Base-by-base conservation (phyloP, 163 green algal species). In the Chlorella variabilis region DNA sequence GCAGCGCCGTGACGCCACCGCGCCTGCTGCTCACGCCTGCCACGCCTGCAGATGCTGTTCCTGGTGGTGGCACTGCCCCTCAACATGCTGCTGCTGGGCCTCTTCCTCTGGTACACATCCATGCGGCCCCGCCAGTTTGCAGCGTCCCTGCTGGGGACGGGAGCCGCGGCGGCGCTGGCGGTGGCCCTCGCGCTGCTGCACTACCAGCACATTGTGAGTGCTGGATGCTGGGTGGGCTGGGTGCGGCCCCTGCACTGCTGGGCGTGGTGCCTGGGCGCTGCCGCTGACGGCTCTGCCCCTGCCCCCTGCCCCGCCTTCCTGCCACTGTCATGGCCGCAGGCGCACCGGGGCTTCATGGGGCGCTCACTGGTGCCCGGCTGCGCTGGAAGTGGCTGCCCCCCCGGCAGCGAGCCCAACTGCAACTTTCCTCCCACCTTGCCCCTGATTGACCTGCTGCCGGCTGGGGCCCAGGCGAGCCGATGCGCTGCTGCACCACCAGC, bases 361-460 rank as follows among this genome's bases (percentile, higher is more conserved):
- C 54, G n/a, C 27, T 31, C 23, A 0, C 15, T 79, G 51, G 13
- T n/a, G 36, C 71, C 38, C 4, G 51, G 51, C 34, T 79, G 51
- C 15, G 71, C 27, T 23, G 71, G 51, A 4, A 31, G 17, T n/a
- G n/a, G 29, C 31, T 77, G 70, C 70, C 70, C 70, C 0, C 23
- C 33, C 6, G 70, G 48, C 45, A 42, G 27, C 11, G 70, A 77
- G 70, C 70, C 70, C 48, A 65, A 79, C 71, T 79, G 71, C 71
- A 51, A 54, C 54, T 68, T 79, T 23, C 71, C 71, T 2, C 0
- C 34, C 36, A 56, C 71, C 71, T 27, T 69, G 54, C 71, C 71
- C 51, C 69, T 38, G 23, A 38, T 69, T 2, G 71, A 79, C 71
- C 71, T 79, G 54, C 54, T 79, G 71, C 71, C 71, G 20, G 33